Conservation (phyloP, 495 filamentous ascomycete species). For the Articulospora tetracladia region DNA sequence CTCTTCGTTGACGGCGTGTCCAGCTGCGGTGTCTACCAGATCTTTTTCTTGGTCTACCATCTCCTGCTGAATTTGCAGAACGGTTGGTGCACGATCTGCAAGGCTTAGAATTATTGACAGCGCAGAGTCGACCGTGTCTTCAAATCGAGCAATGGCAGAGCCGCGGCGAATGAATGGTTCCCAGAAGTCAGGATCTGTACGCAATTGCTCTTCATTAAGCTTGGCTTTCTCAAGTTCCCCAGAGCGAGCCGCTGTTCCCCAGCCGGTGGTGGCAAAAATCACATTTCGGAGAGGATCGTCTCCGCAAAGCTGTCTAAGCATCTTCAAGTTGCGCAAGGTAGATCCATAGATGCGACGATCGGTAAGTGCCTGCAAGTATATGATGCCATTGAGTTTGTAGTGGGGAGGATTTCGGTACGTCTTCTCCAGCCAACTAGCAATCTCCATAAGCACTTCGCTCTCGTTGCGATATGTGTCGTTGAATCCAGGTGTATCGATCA, state of each 20-base stretch:
- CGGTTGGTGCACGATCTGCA: not conserved
- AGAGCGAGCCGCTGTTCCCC: not conserved
- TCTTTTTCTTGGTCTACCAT: not conserved
- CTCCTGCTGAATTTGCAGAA: not conserved
- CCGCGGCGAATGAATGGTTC: not conserved
- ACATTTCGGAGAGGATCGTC: conserved; percentile 15
- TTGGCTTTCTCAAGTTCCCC: not conserved
- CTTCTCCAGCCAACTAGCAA: conserved; percentile 18
- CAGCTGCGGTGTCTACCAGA: not conserved
- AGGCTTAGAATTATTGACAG: not conserved
- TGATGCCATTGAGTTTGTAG: conserved; percentile 24
- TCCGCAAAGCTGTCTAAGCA: conserved; percentile 21
- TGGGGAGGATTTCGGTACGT: conserved; percentile 13
- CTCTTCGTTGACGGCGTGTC: not conserved
- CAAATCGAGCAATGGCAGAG: not conserved
- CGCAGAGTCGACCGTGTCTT: not conserved
- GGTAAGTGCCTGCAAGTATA: conserved; percentile 30
- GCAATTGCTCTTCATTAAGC: conserved; percentile 3
- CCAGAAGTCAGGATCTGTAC: not conserved
- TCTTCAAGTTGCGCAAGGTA: conserved; percentile 13
- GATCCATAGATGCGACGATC: conserved; percentile 23
- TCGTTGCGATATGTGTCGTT: conserved; percentile 30
- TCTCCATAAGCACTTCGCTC: conserved; percentile 23
- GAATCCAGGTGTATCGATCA: conserved; percentile 35
- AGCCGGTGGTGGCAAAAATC: conserved; percentile 20